Evolutionary conservation across 306 rosid species (phyloP).

Genomic region (Dicorynia guianensis): DNA sequence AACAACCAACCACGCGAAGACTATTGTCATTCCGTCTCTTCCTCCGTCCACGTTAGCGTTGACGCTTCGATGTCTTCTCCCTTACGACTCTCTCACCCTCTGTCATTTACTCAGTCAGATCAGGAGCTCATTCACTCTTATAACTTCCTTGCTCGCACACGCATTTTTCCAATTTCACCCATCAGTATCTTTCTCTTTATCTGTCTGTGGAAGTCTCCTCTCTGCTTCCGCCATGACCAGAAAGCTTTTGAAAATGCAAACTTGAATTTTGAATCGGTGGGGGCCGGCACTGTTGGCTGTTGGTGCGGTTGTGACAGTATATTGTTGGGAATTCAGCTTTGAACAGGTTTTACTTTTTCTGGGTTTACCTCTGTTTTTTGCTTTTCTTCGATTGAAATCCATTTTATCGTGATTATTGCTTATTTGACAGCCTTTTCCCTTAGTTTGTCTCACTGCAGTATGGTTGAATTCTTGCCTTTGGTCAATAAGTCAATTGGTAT

Average conservation of each 20-base stretch:
- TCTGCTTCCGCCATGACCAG: background rate
- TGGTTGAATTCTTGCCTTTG: constrained; percentile 22
- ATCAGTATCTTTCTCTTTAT: background rate
- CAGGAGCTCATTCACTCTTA: background rate
- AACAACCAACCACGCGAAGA: constrained; percentile 4
- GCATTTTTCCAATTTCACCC: background rate
- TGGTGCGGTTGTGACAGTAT: constrained; percentile 13
- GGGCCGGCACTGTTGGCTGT: background rate
- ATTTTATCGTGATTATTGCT: background rate
- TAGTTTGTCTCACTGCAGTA: background rate
- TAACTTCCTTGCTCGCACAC: background rate
- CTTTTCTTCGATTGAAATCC: background rate
- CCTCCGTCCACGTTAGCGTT: too few relatives aligned
- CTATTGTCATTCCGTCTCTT: background rate
- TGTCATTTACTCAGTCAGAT: background rate
- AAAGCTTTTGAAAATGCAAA: background rate
- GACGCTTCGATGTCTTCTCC: constrained; percentile 13
- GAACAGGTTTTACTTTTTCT: constrained; percentile 31
- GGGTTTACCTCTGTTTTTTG: background rate
- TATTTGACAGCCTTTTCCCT: background rate
- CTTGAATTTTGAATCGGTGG: constrained; percentile 21
- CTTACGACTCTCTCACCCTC: background rate
- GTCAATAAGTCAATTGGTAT: background rate
- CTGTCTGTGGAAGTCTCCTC: background rate
- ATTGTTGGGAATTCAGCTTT: constrained; percentile 15